Base-by-base conservation (phyloP, 2,329 filamentous ascomycete genomes). In the Ceratocystis papillata region DNA sequence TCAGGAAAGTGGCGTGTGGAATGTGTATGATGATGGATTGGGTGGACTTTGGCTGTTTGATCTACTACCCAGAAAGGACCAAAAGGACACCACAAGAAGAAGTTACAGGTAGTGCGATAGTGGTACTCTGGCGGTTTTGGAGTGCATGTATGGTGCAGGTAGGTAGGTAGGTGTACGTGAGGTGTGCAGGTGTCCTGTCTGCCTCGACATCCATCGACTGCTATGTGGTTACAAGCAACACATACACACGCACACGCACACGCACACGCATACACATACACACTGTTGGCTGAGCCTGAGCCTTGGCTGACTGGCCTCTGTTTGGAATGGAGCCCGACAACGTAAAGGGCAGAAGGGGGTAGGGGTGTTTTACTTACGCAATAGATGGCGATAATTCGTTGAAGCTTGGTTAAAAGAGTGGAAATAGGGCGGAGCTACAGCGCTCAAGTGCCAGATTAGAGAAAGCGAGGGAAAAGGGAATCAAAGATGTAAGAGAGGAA, bases 301-400 rank as follows among this genome's bases (percentile, higher is more conserved):
- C 55, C 55, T 30, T 59, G 55, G 53, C 8, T n/a, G 28, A n/a
- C 22, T 15, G 55, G 25, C 55, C 30, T 59, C n/a, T n/a, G 55
- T 17, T 37, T 59, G 55, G 55, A 59, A 59, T 59, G 55, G 33
- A 59, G 55, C 25, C 55, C 17, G 17, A 59, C 30, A 25, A 53
- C 22, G 48, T 4, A n/a, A 53, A 53, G 8, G 25, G 22, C 8
- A 28, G 25, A 53, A 53, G 22, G 20, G 48, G 55, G 28, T 7
- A 57, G 53, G 25, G 55, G 55, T 59, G 5, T 59, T 37, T 37
- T n/a, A 59, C 55, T 59, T 59, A 59, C 55, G 30, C 55, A 33
- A 37, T 59, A 20, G 55, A 37, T 20, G 28, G 55, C 17, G 28
- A 59, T 59, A n/a, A 37, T 59, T 6, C 8, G 28, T 20, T 37